Evolutionary conservation across 106 monocot genomes (phyloP).

Genomic region (Dioscorea dumetorum): DNA sequence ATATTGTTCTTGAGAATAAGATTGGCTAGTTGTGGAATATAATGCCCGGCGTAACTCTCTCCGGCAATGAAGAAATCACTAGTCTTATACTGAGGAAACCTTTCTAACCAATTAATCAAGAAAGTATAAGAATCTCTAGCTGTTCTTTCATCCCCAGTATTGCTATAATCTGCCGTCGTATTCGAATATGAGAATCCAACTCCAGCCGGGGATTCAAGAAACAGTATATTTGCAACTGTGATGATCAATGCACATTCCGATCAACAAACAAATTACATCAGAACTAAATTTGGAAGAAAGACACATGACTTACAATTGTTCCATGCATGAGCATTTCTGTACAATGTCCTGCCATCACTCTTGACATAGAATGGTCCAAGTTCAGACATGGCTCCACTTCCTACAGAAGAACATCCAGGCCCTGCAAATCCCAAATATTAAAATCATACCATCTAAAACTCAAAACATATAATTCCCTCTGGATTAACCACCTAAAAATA

Average conservation of each 20-base stretch:
- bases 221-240: constrained; percentile 25
- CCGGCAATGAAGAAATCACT: constrained; percentile 14
- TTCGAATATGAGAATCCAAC: constrained; percentile 28
- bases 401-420: constrained; percentile 21
- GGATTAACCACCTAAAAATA: too few relatives aligned
- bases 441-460: too few relatives aligned
- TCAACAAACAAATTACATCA: not conserved
- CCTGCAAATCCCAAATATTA: not conserved
- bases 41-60: constrained; percentile 28
- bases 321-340: constrained; percentile 3
- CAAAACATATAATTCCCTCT: too few relatives aligned
- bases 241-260: not conserved
- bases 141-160: not conserved
- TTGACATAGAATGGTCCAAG: constrained; percentile 15
- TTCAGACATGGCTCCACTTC: constrained; percentile 17
- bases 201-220: constrained; percentile 23
- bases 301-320: constrained; percentile 1
- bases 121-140: constrained; percentile 5
- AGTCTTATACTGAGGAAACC: constrained; percentile 20
- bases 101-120: constrained; percentile 23
- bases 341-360: constrained; percentile 5
- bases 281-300: not conserved
- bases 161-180: constrained; percentile 7
- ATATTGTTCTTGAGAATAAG: constrained; percentile 6
- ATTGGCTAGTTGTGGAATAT: constrained; percentile 9